These are phyloP conservation scores for Jimgerdemannia flammicorona DNA, from an alignment of 192 early-diverging fungal genomes.

Conservation along the genomic window DNA sequence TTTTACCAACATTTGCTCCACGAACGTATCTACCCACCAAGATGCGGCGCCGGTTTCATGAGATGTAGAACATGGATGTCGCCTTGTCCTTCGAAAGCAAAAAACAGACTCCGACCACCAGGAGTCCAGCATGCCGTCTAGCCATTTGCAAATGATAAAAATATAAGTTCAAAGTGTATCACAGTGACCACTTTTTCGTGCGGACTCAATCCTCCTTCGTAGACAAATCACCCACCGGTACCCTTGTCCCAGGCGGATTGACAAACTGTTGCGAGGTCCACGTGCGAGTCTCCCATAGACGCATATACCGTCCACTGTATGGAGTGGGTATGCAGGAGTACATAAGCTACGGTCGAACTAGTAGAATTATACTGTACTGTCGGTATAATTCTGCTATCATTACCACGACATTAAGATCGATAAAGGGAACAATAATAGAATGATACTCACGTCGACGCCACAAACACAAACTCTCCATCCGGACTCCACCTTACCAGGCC, in stretches of 20 bases:
- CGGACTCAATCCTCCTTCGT: not conserved
- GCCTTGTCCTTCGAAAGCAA: constrained; percentile 39
- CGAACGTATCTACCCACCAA: not conserved
- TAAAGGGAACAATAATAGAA: not conserved
- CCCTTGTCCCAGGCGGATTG: constrained; percentile 27
- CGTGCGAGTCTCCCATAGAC: constrained; percentile 48
- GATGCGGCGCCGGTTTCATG: constrained; percentile 8
- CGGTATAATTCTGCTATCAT: too few relatives aligned
- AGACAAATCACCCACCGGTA: constrained; percentile 20
- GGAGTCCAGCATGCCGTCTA: constrained; percentile 58
- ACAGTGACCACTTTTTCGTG: not conserved
- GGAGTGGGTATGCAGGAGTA: not conserved
- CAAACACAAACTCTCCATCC: constrained; percentile 41
- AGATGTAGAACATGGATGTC: constrained; percentile 36
- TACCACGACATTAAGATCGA: not conserved
- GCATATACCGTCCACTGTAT: constrained; percentile 24
- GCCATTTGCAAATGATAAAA: not conserved
- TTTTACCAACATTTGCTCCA: not conserved
- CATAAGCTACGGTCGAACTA: too few relatives aligned
- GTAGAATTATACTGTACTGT: too few relatives aligned
- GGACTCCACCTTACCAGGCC: constrained; percentile 45
- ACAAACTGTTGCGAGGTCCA: constrained; percentile 30
- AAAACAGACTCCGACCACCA: constrained; percentile 54
- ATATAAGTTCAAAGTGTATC: too few relatives aligned
- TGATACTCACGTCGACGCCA: constrained; percentile 33